Percentiles rank a stretch among this genome's conserved stretches.
phyloP scores from a whole-genome alignment of 225 moss, liverwort and hornwort species.

The Climacium dendroides region DNA sequence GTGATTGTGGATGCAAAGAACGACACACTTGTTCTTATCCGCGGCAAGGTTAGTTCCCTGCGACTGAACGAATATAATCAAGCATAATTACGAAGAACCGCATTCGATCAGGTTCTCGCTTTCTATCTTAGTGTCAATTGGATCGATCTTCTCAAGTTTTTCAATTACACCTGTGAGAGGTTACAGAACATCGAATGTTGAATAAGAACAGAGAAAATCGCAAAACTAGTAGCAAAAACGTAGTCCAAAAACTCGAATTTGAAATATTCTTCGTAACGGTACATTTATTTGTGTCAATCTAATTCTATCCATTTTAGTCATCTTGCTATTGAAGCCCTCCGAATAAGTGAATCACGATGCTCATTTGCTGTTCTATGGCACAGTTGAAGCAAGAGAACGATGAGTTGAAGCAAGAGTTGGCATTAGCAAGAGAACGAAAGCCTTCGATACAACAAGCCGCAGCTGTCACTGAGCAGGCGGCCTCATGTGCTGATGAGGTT shows the following conservation, averaged over 20 bases:
- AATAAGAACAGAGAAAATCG: not conserved
- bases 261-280: not conserved
- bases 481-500: conserved; percentile 7
- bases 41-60: conserved; percentile 59
- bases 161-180: not conserved
- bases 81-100: not conserved
- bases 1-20: conserved; percentile 94
- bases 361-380: not conserved
- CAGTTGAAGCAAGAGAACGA: conserved; percentile 93
- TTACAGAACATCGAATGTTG: not conserved
- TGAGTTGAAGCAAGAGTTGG: conserved; percentile 56
- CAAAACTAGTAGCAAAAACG: not conserved
- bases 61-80: not conserved
- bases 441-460: not conserved
- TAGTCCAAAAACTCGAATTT: not conserved
- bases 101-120: not conserved
- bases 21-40: conserved; percentile 85
- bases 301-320: not conserved
- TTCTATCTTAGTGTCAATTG: not conserved
- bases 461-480: not conserved
- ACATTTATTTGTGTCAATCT: not conserved
- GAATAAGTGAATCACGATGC: not conserved
- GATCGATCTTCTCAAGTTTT: not conserved
- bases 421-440: conserved; percentile 23
- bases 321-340: not conserved